Evolutionary conservation across 2,329 filamentous ascomycete species (phyloP).

Genomic region (Aspergillus luchuensis): DNA sequence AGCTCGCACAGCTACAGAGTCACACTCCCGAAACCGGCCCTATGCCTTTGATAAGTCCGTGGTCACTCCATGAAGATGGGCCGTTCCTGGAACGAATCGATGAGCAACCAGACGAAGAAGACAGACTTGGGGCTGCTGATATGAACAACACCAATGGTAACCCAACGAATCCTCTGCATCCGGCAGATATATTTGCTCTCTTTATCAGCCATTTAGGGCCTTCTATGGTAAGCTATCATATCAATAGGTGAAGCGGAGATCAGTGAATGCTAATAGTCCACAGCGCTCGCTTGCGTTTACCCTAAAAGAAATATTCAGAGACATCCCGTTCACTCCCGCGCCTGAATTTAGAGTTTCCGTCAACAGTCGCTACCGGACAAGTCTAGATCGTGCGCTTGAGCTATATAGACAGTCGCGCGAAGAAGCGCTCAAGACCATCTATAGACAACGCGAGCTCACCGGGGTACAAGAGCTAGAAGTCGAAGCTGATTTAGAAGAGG

Average conservation of each 20-base stretch:
- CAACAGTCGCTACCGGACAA: conserved; percentile 77
- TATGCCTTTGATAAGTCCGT: conserved; percentile 29
- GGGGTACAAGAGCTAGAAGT: conserved; percentile 70
- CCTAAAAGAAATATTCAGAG: conserved; percentile 81
- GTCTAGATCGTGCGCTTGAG: conserved; percentile 75
- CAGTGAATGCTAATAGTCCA: conserved; percentile 12
- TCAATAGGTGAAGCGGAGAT: neutral
- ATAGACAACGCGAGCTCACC: conserved; percentile 74
- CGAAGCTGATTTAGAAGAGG: conserved; percentile 93
- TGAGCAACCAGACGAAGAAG: conserved; percentile 60
- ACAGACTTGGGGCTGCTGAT: conserved; percentile 34
- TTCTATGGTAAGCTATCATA: conserved; percentile 64
- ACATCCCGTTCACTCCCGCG: conserved; percentile 75
- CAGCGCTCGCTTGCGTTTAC: conserved; percentile 90
- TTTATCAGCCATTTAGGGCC: conserved; percentile 89
- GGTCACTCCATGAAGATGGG: conserved; percentile 47
- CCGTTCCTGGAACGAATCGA: conserved; percentile 62
- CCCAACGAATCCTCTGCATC: conserved; percentile 35
- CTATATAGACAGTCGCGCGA: conserved; percentile 76
- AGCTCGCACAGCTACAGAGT: conserved; percentile 23
- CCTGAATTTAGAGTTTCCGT: conserved; percentile 70
- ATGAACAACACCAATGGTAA: conserved; percentile 15
- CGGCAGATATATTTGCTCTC: conserved; percentile 84
- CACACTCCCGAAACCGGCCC: conserved; percentile 18
- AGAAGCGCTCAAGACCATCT: conserved; percentile 75